These are phyloP conservation scores for Conticribra weissflogii DNA, from an alignment of 108 stramenopile species.

Conservation along the genomic window DNA sequence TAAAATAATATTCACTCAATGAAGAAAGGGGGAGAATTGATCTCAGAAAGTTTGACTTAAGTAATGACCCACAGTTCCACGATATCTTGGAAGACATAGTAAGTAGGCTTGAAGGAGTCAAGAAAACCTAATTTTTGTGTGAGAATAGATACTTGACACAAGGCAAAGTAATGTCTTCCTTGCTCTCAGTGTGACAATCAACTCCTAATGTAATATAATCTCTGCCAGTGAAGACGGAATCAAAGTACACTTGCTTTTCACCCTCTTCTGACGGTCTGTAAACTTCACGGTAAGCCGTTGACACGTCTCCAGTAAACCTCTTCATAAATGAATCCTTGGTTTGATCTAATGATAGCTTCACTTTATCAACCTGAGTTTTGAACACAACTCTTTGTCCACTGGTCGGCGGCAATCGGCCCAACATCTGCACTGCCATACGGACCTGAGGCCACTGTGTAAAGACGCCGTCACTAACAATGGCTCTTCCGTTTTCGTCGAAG, in stretches of 20 bases:
- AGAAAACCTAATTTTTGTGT: slow-evolving; percentile 9
- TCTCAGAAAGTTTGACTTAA: too few relatives aligned
- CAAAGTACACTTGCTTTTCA: slow-evolving; percentile 56
- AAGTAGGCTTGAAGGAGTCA: background rate
- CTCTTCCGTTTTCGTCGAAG: slow-evolving; percentile 57
- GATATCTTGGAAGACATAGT: too few relatives aligned
- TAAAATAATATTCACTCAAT: too few relatives aligned
- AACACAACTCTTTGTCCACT: slow-evolving; percentile 65
- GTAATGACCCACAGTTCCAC: too few relatives aligned
- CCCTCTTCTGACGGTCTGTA: slow-evolving; percentile 52
- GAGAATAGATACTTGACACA: slow-evolving; percentile 51
- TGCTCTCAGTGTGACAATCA: slow-evolving; percentile 44
- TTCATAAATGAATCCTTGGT: slow-evolving; percentile 52
- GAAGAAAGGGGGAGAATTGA: too few relatives aligned
- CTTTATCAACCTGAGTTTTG: slow-evolving; percentile 55
- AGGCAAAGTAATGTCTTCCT: slow-evolving; percentile 54
- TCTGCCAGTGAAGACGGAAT: slow-evolving; percentile 44
- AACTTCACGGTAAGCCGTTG: slow-evolving; percentile 47
- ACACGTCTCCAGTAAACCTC: slow-evolving; percentile 50
- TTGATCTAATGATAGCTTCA: slow-evolving; percentile 56
- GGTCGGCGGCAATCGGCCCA: slow-evolving; percentile 50
- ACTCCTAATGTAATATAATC: slow-evolving; percentile 55
- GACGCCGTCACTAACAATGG: slow-evolving; percentile 55
- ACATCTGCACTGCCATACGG: slow-evolving; percentile 64
- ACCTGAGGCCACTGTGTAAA: slow-evolving; percentile 64